Conservation (phyloP, 202 grass and related monocot genomes). For the Panicum virgatum region DNA sequence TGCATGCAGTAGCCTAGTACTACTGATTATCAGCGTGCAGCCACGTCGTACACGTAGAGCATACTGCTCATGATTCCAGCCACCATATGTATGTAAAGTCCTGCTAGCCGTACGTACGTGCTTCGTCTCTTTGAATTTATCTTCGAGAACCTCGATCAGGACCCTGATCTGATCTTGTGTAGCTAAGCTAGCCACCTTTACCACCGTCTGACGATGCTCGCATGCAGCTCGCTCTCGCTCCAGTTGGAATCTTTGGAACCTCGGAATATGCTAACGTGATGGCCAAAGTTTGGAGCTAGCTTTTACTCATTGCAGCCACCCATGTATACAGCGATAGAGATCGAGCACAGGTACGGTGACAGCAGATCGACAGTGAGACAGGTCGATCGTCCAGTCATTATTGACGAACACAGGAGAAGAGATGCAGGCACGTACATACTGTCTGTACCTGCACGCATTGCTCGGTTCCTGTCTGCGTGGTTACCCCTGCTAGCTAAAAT, state of each 20-base stretch:
- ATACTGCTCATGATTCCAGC: background rate
- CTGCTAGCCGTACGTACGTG: background rate
- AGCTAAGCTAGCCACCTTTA: background rate
- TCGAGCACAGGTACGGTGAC: background rate
- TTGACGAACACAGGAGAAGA: background rate
- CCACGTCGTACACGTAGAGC: conserved; percentile 1
- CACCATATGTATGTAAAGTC: background rate
- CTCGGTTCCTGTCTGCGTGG: background rate
- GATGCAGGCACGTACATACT: background rate
- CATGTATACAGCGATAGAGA: too few species aligned
- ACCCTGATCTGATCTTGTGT: background rate
- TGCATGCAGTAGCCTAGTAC: background rate
- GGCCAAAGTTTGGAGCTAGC: background rate
- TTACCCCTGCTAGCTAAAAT: background rate
- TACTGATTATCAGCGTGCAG: background rate
- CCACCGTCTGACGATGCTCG: background rate
- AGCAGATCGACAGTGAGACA: too few species aligned
- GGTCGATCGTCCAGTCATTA: background rate
- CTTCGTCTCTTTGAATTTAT: background rate
- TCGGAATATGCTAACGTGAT: conserved; percentile 35
- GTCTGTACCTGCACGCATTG: background rate
- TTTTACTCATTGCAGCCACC: background rate
- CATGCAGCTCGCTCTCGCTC: too few species aligned
- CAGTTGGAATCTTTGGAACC: conserved; percentile 10
- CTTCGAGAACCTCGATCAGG: background rate